These are phyloP conservation scores for Fraxinus platypoda DNA, from an alignment of 305 asterid species.

Conservation along the genomic window DNA sequence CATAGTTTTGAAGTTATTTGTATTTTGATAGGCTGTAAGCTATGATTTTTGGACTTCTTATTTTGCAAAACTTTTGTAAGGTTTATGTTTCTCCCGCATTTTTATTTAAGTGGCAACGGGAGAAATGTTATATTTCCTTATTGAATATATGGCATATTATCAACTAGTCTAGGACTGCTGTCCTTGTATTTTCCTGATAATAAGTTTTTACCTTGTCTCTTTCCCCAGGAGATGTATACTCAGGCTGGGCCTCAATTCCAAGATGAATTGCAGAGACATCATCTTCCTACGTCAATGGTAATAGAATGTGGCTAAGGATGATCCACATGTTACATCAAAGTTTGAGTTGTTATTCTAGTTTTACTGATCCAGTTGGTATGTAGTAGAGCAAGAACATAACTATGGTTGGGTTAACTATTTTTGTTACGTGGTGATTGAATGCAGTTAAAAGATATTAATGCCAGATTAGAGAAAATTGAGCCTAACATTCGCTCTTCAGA, in stretches of 20 bases:
- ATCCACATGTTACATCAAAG: not conserved
- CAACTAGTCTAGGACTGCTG: not conserved
- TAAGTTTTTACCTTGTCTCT: not conserved
- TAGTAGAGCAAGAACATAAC: not conserved
- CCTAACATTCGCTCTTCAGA: constrained; percentile 75
- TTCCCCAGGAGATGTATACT: constrained; percentile 53
- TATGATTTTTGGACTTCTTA: not conserved
- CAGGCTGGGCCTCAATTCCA: constrained; percentile 91
- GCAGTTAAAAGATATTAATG: constrained; percentile 89
- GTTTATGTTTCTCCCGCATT: not conserved
- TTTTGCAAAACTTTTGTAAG: not conserved
- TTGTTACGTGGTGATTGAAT: constrained; percentile 33
- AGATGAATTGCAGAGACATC: constrained; percentile 88
- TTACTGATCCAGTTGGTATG: not conserved
- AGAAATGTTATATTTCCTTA: not conserved
- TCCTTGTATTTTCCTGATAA: not conserved
- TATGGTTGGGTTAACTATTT: constrained; percentile 27
- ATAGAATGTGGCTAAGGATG: constrained; percentile 8
- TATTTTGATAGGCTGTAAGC: not conserved
- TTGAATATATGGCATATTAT: not conserved
- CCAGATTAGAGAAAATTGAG: constrained; percentile 87
- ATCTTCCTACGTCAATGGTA: constrained; percentile 77
- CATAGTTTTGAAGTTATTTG: not conserved
- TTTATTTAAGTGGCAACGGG: not conserved
- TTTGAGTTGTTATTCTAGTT: constrained; percentile 16